Percentiles rank a stretch among this genome's conserved stretches.
These are phyloP conservation scores for Aspergillus hiratsukae DNA, from an alignment of 2,329 filamentous ascomycete genomes.

Conservation along the genomic window DNA sequence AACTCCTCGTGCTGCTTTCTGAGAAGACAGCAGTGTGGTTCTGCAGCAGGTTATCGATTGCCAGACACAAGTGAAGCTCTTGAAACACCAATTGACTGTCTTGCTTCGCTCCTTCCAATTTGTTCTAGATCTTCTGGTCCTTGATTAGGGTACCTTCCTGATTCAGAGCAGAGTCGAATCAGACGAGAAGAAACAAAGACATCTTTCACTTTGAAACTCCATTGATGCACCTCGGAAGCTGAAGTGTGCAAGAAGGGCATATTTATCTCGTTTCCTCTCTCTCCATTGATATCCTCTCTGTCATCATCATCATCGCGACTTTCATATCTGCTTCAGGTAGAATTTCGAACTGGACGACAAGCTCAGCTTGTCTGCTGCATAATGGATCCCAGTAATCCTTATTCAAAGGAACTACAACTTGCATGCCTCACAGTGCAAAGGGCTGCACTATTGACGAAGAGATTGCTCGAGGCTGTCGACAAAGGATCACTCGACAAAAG, in stretches of 20 bases:
- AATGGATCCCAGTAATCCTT: constrained; percentile 24
- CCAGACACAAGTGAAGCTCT: neutral
- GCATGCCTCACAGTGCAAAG: constrained; percentile 48
- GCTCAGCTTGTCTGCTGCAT: constrained; percentile 1
- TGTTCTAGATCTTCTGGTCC: neutral
- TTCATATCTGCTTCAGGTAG: neutral
- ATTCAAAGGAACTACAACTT: constrained; percentile 33
- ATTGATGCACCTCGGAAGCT: neutral
- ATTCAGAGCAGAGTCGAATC: neutral
- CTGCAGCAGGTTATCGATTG: neutral
- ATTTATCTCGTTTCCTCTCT: neutral
- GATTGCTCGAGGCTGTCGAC: constrained; percentile 46
- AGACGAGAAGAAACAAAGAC: neutral
- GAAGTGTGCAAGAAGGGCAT: neutral
- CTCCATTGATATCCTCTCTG: neutral
- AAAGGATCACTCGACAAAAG: constrained; percentile 53
- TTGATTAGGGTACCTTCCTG: neutral
- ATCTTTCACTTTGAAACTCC: neutral
- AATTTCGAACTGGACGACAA: neutral
- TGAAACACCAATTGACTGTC: neutral
- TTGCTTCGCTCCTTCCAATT: neutral
- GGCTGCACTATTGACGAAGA: constrained; percentile 56
- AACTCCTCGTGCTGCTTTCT: neutral
- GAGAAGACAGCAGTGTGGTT: neutral
- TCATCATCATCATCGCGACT: neutral